Percentiles rank a stretch among this genome's conserved stretches.
Evolutionary conservation across 2,329 filamentous ascomycete genomes (phyloP).

Genomic region (Bipolaris cookei): DNA sequence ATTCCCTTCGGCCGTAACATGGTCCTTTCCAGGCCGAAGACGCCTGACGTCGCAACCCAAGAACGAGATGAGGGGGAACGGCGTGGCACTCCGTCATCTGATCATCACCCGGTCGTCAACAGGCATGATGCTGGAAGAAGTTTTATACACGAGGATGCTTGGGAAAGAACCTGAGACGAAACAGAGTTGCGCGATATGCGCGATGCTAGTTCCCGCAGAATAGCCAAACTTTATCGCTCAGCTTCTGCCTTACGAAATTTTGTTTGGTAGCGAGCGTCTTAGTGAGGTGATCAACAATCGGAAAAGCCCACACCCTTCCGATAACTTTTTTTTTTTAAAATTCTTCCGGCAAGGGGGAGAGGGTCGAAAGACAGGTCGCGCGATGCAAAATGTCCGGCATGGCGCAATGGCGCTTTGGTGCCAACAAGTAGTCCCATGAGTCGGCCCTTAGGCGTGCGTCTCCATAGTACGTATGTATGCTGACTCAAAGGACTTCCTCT

Average conservation of each 20-base stretch:
- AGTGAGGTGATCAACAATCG: slow-evolving; percentile 9
- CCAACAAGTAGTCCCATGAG: slow-evolving; percentile 1
- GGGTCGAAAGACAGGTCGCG: background rate
- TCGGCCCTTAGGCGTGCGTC: slow-evolving; percentile 8
- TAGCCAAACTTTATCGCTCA: slow-evolving; percentile 9
- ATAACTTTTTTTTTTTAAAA: background rate
- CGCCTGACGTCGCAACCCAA: slow-evolving; percentile 1
- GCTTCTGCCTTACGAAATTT: slow-evolving; percentile 1
- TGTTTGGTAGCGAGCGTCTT: slow-evolving; percentile 11
- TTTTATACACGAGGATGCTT: slow-evolving; percentile 13
- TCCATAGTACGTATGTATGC: background rate
- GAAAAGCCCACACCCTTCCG: too few relatives aligned
- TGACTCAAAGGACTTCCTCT: slow-evolving; percentile 7
- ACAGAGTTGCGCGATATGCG: slow-evolving; percentile 19
- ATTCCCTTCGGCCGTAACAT: slow-evolving; percentile 1
- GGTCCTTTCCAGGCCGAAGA: slow-evolving; percentile 5
- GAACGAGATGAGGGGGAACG: slow-evolving; percentile 9
- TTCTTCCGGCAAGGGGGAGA: background rate
- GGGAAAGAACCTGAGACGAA: slow-evolving; percentile 7
- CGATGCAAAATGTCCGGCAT: slow-evolving; percentile 9
- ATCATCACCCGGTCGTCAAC: slow-evolving; percentile 12
- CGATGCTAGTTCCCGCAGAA: slow-evolving; percentile 14
- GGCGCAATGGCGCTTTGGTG: slow-evolving; percentile 7
- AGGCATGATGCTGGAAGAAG: slow-evolving; percentile 23
- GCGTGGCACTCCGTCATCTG: slow-evolving; percentile 13